Evolutionary conservation across 805 yeast genomes (phyloP), one percentile per base, ranked within the genome.

Genomic region (Henningerozyma blattae): DNA sequence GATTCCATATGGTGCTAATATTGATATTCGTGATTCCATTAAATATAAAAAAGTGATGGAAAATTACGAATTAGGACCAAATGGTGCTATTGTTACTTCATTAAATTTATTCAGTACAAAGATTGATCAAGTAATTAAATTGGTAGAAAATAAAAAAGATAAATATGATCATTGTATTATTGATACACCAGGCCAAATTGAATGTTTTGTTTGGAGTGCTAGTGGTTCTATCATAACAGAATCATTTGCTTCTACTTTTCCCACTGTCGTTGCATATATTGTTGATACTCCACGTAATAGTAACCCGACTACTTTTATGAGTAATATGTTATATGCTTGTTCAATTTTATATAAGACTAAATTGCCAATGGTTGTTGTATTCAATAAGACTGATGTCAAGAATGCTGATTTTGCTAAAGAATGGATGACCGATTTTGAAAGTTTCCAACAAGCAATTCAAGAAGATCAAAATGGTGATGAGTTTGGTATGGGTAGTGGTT

Each of bases 131-230:
- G 96, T 91, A 4, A 76, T 91, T 32, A 70, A 72, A 26, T 64
- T 91, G 26, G 81, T 89, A 15, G 94, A 86, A 49, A 85, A 86
- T 51, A 73, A 89, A 45, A 50, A 61, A 3, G 64, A 64, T 13
- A 56, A 61, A 34, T 67, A 67, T 43, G 58, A 73, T 15, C 79
- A 86, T 54, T 82, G 87, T 43, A 77, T 91, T 25, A 73, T 89
- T 33, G 99, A 91, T 59, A 91, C 99, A 1, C 99, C 99, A 0
- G 99, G 99, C 10, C 99, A 91, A 59, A 91, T 91, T 41, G 99
- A 91, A 59, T 87, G 96, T 62, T 91, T 91, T 56, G 86, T 91
- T 28, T 91, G 99, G 98, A 78, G 93, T 30, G 98, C 98, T 0
- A 82, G 95, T 16, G 99, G 99, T 10, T 72, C 95, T 16, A 91